Evolutionary conservation across 2,329 filamentous ascomycete species (phyloP).

Genomic region (Colletotrichum destructivum): DNA sequence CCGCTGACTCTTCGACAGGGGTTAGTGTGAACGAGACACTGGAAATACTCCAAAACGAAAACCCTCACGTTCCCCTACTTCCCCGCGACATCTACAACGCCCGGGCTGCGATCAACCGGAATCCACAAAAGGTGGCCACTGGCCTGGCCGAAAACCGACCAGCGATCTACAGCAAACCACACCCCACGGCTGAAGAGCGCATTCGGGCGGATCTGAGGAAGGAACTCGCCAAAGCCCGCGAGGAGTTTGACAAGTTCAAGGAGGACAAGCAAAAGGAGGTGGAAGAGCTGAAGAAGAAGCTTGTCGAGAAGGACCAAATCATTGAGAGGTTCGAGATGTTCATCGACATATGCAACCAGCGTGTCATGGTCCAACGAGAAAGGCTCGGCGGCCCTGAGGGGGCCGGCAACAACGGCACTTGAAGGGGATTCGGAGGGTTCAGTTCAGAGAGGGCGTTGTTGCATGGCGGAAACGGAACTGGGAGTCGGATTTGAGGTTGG

Average conservation of each 20-base stretch:
- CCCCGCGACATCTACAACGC: conserved; percentile 79
- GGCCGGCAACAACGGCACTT: conserved; percentile 22
- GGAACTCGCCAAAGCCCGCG: conserved; percentile 71
- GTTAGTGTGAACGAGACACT: conserved; percentile 77
- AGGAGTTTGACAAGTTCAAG: conserved; percentile 69
- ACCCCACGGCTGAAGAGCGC: conserved; percentile 74
- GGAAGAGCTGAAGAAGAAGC: conserved; percentile 69
- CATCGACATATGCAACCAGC: conserved; percentile 78
- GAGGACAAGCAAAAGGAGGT: conserved; percentile 72
- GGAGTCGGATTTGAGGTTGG: conserved; percentile 32
- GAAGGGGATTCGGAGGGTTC: background rate
- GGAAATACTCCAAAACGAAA: conserved; percentile 75
- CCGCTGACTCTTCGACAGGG: conserved; percentile 63
- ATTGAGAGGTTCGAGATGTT: conserved; percentile 79
- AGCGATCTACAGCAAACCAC: conserved; percentile 77
- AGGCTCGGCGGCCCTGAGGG: conserved; percentile 54
- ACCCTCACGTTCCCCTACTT: conserved; percentile 74
- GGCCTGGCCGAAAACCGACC: conserved; percentile 73
- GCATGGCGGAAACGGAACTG: conserved; percentile 42
- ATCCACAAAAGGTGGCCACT: conserved; percentile 73
- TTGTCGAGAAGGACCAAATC: conserved; percentile 75
- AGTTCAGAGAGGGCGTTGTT: conserved; percentile 17
- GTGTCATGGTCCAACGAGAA: conserved; percentile 75
- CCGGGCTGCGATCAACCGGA: conserved; percentile 76
- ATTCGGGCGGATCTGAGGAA: conserved; percentile 74